Evolutionary conservation across 306 rosid genomes (phyloP), one percentile per base, ranked within the genome.

Genomic region (Pueraria montana): DNA sequence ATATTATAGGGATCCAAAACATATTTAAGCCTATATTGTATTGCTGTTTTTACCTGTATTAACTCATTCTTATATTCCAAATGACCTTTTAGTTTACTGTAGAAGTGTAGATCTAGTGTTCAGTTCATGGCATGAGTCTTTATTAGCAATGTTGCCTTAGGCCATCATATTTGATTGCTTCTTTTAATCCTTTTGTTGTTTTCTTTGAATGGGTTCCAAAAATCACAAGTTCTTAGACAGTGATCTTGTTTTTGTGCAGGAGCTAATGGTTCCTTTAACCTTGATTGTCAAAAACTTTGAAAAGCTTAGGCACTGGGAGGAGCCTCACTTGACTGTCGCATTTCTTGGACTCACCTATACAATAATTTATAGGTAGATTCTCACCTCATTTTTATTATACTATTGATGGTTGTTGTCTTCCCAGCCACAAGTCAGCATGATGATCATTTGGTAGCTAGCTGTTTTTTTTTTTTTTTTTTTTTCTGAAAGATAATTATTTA

Each of bases 271-370:
- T 80, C 99, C 99, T 68, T 74, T 96, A 74, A 64, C 90, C 74
- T 62, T 89, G 77, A 82, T 84, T 73, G 86, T 77, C 36, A 89
- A 76, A 84, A 90, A 84, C 78, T 83, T 96, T 23, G 92, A 94
- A 62, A 91, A 92, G 84, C 96, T 96, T 70, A 86, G 99, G 86
- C 89, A 73, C 69, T 96, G 99, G 99, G 98, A 96, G 75, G 94
- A 91, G 85, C 99, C 99, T 74, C 88, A 79, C 81, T 53, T 92
- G 95, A 94, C 99, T 43, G 70, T 87, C 23, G 90, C 95, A 27
- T 96, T 94, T 89, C 96, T 94, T 81, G 91, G 87, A 12, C 67
- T 90, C 74, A 38, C 91, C 2, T 94, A 96, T 75, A 86, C 95
- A 23, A 53, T 90, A 55, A 88, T 94, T 65, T 91, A 91, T 89